A percentile compares a stretch with the other conserved stretches of the same genome.
These are phyloP conservation scores for Globisporangium sylvaticum DNA, from an alignment of 352 stramenopile genomes.

Conservation along the genomic window DNA sequence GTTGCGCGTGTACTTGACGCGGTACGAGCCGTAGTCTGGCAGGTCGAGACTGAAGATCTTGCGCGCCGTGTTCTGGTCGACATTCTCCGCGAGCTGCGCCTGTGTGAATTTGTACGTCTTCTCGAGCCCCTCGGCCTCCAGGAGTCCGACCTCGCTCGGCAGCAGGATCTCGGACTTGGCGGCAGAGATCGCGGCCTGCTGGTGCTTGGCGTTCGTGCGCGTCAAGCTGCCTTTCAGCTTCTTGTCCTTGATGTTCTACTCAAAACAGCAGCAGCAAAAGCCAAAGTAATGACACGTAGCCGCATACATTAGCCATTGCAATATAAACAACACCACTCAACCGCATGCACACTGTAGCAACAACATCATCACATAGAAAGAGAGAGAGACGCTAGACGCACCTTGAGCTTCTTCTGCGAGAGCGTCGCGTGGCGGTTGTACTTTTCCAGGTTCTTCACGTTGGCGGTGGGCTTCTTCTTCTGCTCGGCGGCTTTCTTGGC, in stretches of 20 bases:
- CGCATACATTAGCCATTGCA: background rate
- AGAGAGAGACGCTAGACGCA: background rate
- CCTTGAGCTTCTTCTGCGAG: slow-evolving; percentile 54
- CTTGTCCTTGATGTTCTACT: slow-evolving; percentile 78
- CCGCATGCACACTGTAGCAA: background rate
- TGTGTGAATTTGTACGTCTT: slow-evolving; percentile 96
- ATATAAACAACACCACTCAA: background rate
- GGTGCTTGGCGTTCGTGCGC: slow-evolving; percentile 71
- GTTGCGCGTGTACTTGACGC: slow-evolving; percentile 93
- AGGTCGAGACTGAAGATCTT: slow-evolving; percentile 96
- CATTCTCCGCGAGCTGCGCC: slow-evolving; percentile 70
- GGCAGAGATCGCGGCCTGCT: slow-evolving; percentile 79
- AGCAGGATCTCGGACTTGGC: slow-evolving; percentile 91
- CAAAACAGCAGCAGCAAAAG: background rate
- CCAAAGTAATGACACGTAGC: background rate
- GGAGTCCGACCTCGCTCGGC: slow-evolving; percentile 70
- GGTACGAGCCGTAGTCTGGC: slow-evolving; percentile 91
- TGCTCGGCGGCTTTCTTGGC: slow-evolving; percentile 11
- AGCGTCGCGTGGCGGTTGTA: slow-evolving; percentile 62
- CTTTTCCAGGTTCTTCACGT: slow-evolving; percentile 71
- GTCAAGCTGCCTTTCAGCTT: slow-evolving; percentile 80
- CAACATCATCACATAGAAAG: background rate
- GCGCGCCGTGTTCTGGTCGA: slow-evolving; percentile 92
- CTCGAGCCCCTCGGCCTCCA: slow-evolving; percentile 96
- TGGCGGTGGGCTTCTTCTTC: slow-evolving; percentile 13